Evolutionary conservation across 176 grass and related monocot genomes (phyloP), one percentile per base, ranked within the genome.

Genomic region (Triticum aestivum): DNA sequence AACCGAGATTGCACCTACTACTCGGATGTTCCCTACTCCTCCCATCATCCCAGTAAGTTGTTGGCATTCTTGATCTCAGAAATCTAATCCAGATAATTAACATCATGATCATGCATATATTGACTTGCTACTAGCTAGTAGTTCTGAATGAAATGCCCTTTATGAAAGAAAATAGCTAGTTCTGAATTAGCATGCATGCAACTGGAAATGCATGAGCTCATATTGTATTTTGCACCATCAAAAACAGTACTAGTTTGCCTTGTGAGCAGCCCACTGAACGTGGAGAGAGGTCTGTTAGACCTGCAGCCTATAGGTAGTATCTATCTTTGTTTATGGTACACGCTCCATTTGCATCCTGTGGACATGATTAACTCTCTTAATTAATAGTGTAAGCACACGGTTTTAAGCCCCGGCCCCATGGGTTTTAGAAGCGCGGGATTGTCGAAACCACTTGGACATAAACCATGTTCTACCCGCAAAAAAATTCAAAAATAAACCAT

Each of bases 1-100:
- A 93, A 71, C 30, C 90, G 93, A 4, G 93, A 98, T 44, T 96
- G 94, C 89, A 96, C 93, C 0, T 96, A 98, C 77, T 98, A 96
- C 79, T 44, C 49, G 0, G 90, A 94, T 52, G 70, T 84, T 52
- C 86, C 90, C 14, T 91, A 85, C 51, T 54, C 51, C 75, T 77
- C 75, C 8, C 33, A 47, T 21, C 39, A 69, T 78, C 30, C 76
- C n/a, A 61, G 94, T 97, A 90, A 94, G 51, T 54, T 54, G 89
- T 56, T 88, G 47, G 42, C 29, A 9, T 11, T 9, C 41, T 39
- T 76, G 3, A 18, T 13, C n/a, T 45, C 47, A 49, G 8, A 76
- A 72, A 38, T 88, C 26, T 38, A 11, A 27, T 11, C 11, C 5
- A 33, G 26, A 18, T 18, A 18, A 39, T 21, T 42, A 45, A 42